Percentiles rank a stretch among this genome's conserved stretches.
Conservation (phyloP, 2,329 filamentous ascomycete genomes). For the Dryadomyces quercus-mongolicae region DNA sequence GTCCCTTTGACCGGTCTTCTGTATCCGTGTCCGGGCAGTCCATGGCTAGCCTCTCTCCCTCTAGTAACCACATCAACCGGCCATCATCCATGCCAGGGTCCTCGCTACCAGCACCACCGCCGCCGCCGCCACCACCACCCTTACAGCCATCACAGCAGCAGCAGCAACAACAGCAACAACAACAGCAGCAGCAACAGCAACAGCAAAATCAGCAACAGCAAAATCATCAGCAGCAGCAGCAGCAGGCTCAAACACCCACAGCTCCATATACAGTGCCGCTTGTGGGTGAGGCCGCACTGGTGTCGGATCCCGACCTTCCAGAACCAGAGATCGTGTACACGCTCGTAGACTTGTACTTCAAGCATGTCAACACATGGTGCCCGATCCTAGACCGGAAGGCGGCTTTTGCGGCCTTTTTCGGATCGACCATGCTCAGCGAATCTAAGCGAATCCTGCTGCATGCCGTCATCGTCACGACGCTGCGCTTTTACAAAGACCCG, state of each 20-base stretch:
- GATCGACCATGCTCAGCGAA: conserved; percentile 62
- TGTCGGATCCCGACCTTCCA: conserved; percentile 54
- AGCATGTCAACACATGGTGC: conserved; percentile 73
- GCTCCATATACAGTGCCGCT: conserved; percentile 15
- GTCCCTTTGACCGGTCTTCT: no score
- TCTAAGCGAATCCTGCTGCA: conserved; percentile 73
- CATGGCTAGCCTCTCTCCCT: no score
- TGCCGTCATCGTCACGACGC: conserved; percentile 76
- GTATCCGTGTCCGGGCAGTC: no score
- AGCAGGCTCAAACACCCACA: not conserved
- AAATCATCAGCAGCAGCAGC: not conserved
- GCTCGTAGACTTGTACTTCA: conserved; percentile 65
- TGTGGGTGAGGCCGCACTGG: conserved; percentile 27
- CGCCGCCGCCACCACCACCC: no score
- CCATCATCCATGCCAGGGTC: no score
- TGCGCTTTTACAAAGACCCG: conserved; percentile 69
- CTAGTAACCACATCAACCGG: no score
- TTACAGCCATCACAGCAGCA: not conserved
- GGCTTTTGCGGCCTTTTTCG: conserved; percentile 72
- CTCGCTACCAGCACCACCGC: not conserved
- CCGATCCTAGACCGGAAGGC: conserved; percentile 77
- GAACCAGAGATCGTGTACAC: conserved; percentile 64
- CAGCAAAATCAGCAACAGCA: not conserved
- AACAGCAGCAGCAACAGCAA: not conserved
- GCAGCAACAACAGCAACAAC: not conserved